Evolutionary conservation across 805 yeast species (phyloP), one percentile per base, ranked within the genome.

Genomic region (Huiozyma naganishii): DNA sequence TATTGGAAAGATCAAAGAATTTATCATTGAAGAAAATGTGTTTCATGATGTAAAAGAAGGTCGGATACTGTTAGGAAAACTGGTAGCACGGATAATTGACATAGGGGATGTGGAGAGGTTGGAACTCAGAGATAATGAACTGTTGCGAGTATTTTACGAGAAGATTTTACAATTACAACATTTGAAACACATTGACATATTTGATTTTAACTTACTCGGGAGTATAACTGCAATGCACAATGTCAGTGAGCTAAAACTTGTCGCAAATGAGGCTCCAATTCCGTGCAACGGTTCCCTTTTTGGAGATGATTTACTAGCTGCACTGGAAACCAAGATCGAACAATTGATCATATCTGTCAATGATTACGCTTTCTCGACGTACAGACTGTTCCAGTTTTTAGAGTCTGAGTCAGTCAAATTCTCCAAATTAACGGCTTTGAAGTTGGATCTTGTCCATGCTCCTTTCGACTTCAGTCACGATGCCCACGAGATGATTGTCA

Each of bases 391-490:
- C 12, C 55, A 65, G 34, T 51, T 42, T 12, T 44, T 44, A 6
- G 6, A 27, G 6, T 11, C 29, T 10, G 27, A 45, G 7, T 40
- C 46, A 6, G 39, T 56, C 27, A 30, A 40, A 13, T 50, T 55
- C 10, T 9, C 27, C 0, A 45, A 55, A 1, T 46, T 75, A 12
- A 54, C 50, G 13, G 51, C 62, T 3, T 51, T 76, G 32, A 66
- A 65, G 35, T 52, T 76, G 35, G 64, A 69, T 34, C 70, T 69
- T 45, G 67, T 70, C 36, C 80, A 76, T 51, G 74, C 72, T 0
- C 58, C 66, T 29, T 66, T 62, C 36, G 70, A 70, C 45, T 66
- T 67, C 48, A 68, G 66, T 47, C 50, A 65, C 4, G 52, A 68
- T 36, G 56, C 41, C 3, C 62, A 7, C 47, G 69, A 10, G 57